phyloP scores from a whole-genome alignment of 768 basidiomycete genomes.

The Lactarius hatsudake region DNA sequence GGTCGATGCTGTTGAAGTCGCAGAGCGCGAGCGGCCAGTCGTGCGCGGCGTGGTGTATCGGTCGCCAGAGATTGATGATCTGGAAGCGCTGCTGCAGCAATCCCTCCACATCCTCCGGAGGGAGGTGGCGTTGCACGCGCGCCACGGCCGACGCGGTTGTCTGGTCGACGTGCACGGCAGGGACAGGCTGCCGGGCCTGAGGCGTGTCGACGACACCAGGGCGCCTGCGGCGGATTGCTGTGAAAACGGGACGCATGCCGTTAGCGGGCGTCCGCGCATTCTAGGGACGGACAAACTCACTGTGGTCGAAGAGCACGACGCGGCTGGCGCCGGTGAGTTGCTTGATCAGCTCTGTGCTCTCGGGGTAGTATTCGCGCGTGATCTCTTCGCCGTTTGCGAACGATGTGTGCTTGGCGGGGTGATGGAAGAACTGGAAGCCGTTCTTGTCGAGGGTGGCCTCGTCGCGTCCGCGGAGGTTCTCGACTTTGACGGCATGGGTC shows the following conservation, averaged over 20 bases:
- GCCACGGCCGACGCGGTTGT: slow-evolving; percentile 40
- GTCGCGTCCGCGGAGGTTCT: slow-evolving; percentile 53
- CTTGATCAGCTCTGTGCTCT: slow-evolving; percentile 57
- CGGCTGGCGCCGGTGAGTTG: slow-evolving; percentile 55
- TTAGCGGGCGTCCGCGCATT: background rate
- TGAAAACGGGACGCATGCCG: background rate
- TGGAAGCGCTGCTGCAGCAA: slow-evolving; percentile 47
- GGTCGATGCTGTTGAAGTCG: slow-evolving; percentile 45
- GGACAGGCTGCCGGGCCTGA: slow-evolving; percentile 44
- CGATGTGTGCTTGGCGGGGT: slow-evolving; percentile 40
- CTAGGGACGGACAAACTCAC: slow-evolving; percentile 36
- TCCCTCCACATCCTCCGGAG: slow-evolving; percentile 37
- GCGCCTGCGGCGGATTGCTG: slow-evolving; percentile 45
- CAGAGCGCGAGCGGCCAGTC: slow-evolving; percentile 51
- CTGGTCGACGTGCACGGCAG: slow-evolving; percentile 47
- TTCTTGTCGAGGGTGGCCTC: slow-evolving; percentile 45
- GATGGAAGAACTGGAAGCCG: slow-evolving; percentile 48
- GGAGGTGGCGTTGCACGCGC: slow-evolving; percentile 45
- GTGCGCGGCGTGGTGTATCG: slow-evolving; percentile 43
- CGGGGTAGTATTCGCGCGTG: slow-evolving; percentile 55
- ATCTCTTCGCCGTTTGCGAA: slow-evolving; percentile 55
- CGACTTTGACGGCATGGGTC: slow-evolving; percentile 39
- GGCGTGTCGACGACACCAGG: slow-evolving; percentile 40
- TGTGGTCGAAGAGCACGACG: slow-evolving; percentile 64
- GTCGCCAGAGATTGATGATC: slow-evolving; percentile 56